Evolutionary conservation across 208 protist species (phyloP).

Genomic region (Leishmania amazonensis): DNA sequence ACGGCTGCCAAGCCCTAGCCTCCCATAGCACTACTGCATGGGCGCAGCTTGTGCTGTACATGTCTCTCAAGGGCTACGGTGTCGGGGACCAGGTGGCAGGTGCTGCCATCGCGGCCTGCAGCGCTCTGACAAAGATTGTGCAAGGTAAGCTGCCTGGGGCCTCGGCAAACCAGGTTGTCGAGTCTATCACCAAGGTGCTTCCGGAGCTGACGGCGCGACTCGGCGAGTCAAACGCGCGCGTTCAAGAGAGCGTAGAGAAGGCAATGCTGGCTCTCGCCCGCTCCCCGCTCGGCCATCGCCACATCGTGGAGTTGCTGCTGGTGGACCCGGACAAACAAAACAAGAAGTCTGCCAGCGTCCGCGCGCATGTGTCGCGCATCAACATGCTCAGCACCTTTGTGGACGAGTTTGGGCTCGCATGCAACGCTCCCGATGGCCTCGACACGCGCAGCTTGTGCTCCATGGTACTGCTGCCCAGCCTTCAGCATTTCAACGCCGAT

Average conservation of each 20-base stretch:
- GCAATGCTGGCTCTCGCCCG: constrained; percentile 55
- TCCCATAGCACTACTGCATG: constrained; percentile 41
- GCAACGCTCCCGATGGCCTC: constrained; percentile 40
- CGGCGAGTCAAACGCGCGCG: constrained; percentile 75
- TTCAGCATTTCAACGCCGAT: constrained; percentile 79
- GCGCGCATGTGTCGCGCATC: constrained; percentile 65
- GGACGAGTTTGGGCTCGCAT: constrained; percentile 63
- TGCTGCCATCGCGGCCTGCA: constrained; percentile 73
- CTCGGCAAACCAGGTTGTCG: constrained; percentile 25
- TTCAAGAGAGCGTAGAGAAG: constrained; percentile 68
- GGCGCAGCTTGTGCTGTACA: constrained; percentile 57
- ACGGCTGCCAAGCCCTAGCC: constrained; percentile 48
- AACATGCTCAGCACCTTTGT: constrained; percentile 76
- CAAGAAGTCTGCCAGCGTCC: constrained; percentile 60
- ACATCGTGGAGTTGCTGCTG: constrained; percentile 54
- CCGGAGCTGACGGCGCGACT: constrained; percentile 58
- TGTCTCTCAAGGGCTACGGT: constrained; percentile 65
- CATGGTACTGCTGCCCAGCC: constrained; percentile 59
- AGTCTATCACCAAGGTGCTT: constrained; percentile 38
- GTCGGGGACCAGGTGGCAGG: constrained; percentile 67
- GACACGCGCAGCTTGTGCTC: constrained; percentile 53
- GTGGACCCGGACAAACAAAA: constrained; percentile 62
- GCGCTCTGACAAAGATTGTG: constrained; percentile 63
- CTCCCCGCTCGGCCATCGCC: constrained; percentile 52
- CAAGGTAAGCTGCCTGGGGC: constrained; percentile 34